Conservation (phyloP, 2,329 filamentous ascomycete genomes). For the Apiospora hydei region DNA sequence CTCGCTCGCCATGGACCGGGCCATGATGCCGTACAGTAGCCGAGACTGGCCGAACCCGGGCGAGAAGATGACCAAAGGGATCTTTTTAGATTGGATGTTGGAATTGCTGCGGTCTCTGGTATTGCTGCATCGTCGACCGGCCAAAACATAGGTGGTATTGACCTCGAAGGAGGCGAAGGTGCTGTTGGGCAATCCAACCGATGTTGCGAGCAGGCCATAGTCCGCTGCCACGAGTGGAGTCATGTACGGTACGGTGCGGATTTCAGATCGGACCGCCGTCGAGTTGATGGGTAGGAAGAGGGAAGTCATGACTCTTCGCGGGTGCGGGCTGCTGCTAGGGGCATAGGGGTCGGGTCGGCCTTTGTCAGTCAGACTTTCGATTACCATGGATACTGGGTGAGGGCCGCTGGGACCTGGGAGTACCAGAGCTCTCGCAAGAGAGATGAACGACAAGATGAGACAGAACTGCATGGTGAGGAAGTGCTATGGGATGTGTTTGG, state of each 20-base stretch:
- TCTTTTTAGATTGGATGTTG: background rate
- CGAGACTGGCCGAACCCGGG: constrained; percentile 42
- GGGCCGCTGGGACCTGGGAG: constrained; percentile 23
- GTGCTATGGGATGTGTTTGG: background rate
- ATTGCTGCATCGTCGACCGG: background rate
- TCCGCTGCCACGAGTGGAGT: constrained; percentile 24
- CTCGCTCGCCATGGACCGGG: constrained; percentile 47
- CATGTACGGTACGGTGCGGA: constrained; percentile 24
- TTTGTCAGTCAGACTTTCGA: constrained; percentile 22
- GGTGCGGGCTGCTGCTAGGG: constrained; percentile 17
- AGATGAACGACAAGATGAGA: background rate
- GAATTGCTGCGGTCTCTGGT: background rate
- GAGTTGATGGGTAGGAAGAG: constrained; percentile 24
- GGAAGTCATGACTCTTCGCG: constrained; percentile 26
- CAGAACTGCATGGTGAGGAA: background rate
- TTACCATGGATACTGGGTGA: constrained; percentile 21
- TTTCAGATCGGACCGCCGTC: constrained; percentile 2
- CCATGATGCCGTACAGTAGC: constrained; percentile 48
- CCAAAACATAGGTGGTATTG: background rate
- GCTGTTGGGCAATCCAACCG: constrained; percentile 22
- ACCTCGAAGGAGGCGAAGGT: constrained; percentile 25
- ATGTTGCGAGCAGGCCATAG: constrained; percentile 22
- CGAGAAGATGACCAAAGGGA: constrained; percentile 44
- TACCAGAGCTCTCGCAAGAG: background rate
- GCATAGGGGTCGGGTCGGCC: constrained; percentile 26